phyloP scores from a whole-genome alignment of 306 rosid genomes.

The Inga laurina region DNA sequence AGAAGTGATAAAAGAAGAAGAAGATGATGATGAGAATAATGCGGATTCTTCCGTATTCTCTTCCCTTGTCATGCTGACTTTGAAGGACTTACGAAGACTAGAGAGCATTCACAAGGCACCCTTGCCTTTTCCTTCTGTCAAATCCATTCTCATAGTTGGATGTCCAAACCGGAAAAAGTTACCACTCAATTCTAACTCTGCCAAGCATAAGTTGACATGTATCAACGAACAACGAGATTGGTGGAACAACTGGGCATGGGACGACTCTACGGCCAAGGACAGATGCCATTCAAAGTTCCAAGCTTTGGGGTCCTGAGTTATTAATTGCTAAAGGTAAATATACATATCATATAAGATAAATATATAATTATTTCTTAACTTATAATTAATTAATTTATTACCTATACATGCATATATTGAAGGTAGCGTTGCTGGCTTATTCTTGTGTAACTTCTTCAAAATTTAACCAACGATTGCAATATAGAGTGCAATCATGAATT shows the following conservation, averaged over 20 bases:
- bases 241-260: not conserved
- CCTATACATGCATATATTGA: too few relatives aligned
- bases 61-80: not conserved
- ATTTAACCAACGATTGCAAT: too few relatives aligned
- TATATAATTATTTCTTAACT: too few relatives aligned
- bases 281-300: not conserved
- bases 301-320: not conserved
- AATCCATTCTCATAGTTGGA: accelerated
- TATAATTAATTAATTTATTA: too few relatives aligned
- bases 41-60: not conserved
- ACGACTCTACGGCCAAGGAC: not conserved
- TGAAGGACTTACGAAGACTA: not conserved
- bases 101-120: not conserved
- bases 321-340: too few relatives aligned
- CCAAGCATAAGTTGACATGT: not conserved
- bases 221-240: not conserved
- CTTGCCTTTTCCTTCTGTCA: not conserved
- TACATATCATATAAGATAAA: too few relatives aligned
- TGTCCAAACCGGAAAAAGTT: not conserved
- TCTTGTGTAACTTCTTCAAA: too few relatives aligned
- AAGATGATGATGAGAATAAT: too few relatives aligned
- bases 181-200: not conserved
- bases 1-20: not conserved
- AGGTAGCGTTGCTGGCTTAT: too few relatives aligned
- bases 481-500: too few relatives aligned